Evolutionary conservation across 2,329 filamentous ascomycete genomes (phyloP), one percentile per base, ranked within the genome.

Genomic region (Trichothecium roseum): DNA sequence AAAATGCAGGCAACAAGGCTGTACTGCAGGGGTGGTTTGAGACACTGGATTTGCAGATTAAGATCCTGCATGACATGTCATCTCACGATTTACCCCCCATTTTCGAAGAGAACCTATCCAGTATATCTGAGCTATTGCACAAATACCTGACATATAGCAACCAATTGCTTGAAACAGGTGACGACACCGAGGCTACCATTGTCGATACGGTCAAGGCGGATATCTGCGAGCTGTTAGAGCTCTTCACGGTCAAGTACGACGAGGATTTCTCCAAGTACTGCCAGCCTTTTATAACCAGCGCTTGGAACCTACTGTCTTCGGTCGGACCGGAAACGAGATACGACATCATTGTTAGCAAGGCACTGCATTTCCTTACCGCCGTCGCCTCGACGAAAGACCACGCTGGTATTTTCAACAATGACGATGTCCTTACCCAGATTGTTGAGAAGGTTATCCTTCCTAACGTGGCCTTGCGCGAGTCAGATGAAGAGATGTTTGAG

Each of bases 401-500:
- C 54, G 84, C 88, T 2, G 69, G 76, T 42, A 78, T 81, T 40
- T 98, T 98, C 73, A 88, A 93, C 60, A 80, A 81, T 46, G 75
- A 87, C 50, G 71, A 73, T 4, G 81, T 85, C 3, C 65, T 96
- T 26, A 78, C 78, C 14, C 83, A 94, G 55, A 84, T 98, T 36
- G 84, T 95, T 8, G 87, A 96, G 56, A 94, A 94, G 62, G 91
- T 96, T 39, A 84, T 98, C 38, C 63, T 98, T 44, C 89, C 91
- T 8, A 98, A 98, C 51, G 77, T 98, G 39, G 82, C 83, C 13
- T 66, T 98, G 40, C 78, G 93, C 45, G 91, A 95, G 51, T 91
- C 88, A 1, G 93, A 98, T 45, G 74, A 94, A 37, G 91, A 98
- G 56, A 72, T 94, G 45, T 96, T 98, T 48, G 91, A 98, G 55